Evolutionary conservation across 768 basidiomycete species (phyloP).

Genomic region (Mycena rosella): DNA sequence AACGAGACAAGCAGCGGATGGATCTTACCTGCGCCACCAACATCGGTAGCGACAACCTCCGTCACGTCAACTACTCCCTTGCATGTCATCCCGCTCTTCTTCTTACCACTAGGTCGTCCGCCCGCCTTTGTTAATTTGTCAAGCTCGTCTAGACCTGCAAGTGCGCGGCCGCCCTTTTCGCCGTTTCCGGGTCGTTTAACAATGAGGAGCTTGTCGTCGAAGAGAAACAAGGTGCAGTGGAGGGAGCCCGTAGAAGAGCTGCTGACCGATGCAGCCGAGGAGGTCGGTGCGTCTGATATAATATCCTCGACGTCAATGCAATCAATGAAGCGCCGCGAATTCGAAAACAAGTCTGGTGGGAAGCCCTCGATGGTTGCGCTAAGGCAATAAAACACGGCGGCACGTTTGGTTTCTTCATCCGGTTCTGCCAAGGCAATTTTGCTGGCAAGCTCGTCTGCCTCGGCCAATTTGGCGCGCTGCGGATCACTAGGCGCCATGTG

Average conservation of each 20-base stretch:
- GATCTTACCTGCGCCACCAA: constrained; percentile 84
- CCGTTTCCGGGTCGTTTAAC: constrained; percentile 86
- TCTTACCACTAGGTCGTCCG: constrained; percentile 72
- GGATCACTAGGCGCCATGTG: constrained; percentile 84
- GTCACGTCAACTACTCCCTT: constrained; percentile 89
- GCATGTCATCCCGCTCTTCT: constrained; percentile 85
- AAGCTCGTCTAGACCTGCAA: constrained; percentile 84
- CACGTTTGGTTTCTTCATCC: constrained; percentile 91
- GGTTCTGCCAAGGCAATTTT: constrained; percentile 93
- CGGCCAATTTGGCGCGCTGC: constrained; percentile 81
- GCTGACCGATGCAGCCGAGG: constrained; percentile 58
- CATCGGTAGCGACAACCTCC: constrained; percentile 86
- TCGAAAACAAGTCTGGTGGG: constrained; percentile 91
- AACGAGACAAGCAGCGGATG: constrained; percentile 10
- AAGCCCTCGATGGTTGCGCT: constrained; percentile 90
- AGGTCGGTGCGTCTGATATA: constrained; percentile 62
- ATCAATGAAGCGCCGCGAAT: constrained; percentile 89
- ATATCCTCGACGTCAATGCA: constrained; percentile 94
- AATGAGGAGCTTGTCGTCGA: constrained; percentile 94
- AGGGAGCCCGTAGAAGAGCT: constrained; percentile 62
- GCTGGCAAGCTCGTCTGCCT: constrained; percentile 90
- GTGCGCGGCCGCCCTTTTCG: constrained; percentile 77
- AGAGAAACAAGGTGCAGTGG: constrained; percentile 91
- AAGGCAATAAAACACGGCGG: constrained; percentile 89
- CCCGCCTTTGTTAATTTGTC: constrained; percentile 79